These are phyloP conservation scores for Umbelopsis vinacea DNA, from an alignment of 192 early-diverging fungal species.

Conservation along the genomic window DNA sequence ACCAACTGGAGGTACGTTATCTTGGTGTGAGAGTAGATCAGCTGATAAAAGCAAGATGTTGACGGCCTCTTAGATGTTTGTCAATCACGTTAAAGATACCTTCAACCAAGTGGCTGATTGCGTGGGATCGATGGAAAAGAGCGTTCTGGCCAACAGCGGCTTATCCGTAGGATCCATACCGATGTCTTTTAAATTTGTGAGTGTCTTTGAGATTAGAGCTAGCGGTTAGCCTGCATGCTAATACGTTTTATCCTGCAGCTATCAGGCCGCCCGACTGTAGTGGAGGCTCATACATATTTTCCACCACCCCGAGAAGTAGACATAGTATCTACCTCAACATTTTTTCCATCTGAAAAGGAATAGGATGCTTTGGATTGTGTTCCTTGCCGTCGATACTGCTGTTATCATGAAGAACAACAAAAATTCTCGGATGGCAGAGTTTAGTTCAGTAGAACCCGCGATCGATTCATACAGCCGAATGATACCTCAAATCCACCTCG, in stretches of 20 bases:
- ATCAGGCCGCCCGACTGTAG: neutral
- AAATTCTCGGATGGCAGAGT: too few species aligned
- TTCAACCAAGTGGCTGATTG: conserved; percentile 8
- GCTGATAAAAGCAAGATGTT: neutral
- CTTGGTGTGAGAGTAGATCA: neutral
- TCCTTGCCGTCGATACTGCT: too few species aligned
- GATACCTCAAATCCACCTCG: too few species aligned
- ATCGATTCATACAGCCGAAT: too few species aligned
- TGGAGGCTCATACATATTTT: conserved; percentile 11
- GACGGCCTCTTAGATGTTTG: neutral
- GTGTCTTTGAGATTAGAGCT: neutral
- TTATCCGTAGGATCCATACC: conserved; percentile 9
- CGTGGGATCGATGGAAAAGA: conserved; percentile 7
- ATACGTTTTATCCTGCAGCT: neutral
- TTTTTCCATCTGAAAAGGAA: neutral
- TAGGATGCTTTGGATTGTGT: too few species aligned
- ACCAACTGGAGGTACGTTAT: conserved; percentile 8
- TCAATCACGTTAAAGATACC: neutral
- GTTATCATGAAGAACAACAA: too few species aligned
- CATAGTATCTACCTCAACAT: neutral
- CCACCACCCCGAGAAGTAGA: conserved; percentile 2
- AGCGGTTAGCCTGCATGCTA: neutral
- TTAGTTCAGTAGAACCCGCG: too few species aligned
- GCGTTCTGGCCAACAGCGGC: conserved; percentile 9
- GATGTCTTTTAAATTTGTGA: conserved; percentile 17